phyloP scores from a whole-genome alignment of 306 rosid genomes.

The Begonia fuchsioides region DNA sequence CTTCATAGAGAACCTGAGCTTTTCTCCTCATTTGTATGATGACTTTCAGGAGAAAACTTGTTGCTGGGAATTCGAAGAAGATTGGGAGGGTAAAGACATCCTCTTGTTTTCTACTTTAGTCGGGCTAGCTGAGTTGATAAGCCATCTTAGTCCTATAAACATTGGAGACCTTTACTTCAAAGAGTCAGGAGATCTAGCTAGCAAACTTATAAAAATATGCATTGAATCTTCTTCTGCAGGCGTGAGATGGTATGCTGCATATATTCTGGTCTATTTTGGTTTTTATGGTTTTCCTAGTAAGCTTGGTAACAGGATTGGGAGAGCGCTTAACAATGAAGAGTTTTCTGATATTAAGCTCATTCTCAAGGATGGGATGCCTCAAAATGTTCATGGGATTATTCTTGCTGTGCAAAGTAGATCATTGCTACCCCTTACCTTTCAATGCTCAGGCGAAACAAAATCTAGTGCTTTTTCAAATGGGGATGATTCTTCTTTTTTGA shows the following conservation, averaged over 20 bases:
- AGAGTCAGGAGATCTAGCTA: conserved; percentile 22
- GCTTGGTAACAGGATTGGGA: conserved; percentile 46
- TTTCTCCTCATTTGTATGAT: conserved; percentile 37
- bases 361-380: conserved; percentile 28
- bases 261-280: conserved; percentile 49
- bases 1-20: conserved; percentile 27
- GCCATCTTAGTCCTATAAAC: conserved; percentile 13
- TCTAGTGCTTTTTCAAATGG: conserved; percentile 7
- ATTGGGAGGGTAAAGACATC: conserved; percentile 65
- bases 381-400: conserved; percentile 59
- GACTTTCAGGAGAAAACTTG: conserved; percentile 35
- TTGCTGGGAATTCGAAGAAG: conserved; percentile 38
- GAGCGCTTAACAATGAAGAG: conserved; percentile 34
- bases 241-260: conserved; percentile 60
- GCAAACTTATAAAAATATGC: conserved; percentile 40
- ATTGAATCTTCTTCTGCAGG: conserved; percentile 32
- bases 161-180: conserved; percentile 13
- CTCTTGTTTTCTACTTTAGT: conserved; percentile 51
- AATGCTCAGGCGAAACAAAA: conserved; percentile 11
- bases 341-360: conserved; percentile 41
- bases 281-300: conserved; percentile 72
- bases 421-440: conserved; percentile 39
- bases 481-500: conserved; percentile 9
- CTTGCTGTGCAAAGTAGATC: conserved; percentile 62
- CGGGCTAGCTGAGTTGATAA: conserved; percentile 55